Conservation (phyloP, 257 asterid species). For the Ilex asprella region DNA sequence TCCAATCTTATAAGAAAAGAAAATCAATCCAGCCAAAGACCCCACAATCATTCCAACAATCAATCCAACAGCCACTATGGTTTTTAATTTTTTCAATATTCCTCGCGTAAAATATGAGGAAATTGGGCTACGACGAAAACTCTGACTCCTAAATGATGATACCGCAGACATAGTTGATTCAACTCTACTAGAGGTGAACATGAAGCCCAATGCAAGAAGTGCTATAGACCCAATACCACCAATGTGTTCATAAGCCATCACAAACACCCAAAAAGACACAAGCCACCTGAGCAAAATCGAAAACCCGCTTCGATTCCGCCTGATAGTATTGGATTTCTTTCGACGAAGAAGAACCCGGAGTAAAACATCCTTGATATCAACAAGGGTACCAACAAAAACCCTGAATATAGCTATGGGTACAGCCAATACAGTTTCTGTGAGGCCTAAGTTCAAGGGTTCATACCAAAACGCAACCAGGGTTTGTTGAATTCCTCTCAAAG, state of each 20-base stretch:
- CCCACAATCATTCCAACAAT: conserved; percentile 74
- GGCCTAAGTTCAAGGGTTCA: conserved; percentile 74
- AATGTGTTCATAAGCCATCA: conserved; percentile 64
- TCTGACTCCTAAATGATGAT: conserved; percentile 58
- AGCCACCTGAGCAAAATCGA: conserved; percentile 65
- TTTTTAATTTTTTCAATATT: conserved; percentile 59
- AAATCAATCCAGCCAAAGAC: conserved; percentile 57
- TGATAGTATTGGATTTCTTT: conserved; percentile 24
- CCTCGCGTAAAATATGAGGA: conserved; percentile 69
- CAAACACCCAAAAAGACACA: conserved; percentile 83
- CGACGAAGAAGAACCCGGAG: conserved; percentile 40
- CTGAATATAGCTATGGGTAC: conserved; percentile 76
- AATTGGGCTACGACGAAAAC: conserved; percentile 62
- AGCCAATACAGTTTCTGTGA: conserved; percentile 81
- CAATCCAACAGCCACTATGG: conserved; percentile 78
- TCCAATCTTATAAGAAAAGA: conserved; percentile 84
- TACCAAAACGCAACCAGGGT: conserved; percentile 87
- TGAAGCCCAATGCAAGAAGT: conserved; percentile 56
- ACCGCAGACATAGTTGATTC: conserved; percentile 74
- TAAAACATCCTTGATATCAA: conserved; percentile 53
- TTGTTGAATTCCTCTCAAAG: conserved; percentile 81
- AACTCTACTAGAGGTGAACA: conserved; percentile 51
- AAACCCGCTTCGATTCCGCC: conserved; percentile 64
- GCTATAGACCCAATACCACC: conserved; percentile 60
- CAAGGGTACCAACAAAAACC: conserved; percentile 67